Conservation (phyloP, 768 basidiomycete species). For the Lactarius trivialis region DNA sequence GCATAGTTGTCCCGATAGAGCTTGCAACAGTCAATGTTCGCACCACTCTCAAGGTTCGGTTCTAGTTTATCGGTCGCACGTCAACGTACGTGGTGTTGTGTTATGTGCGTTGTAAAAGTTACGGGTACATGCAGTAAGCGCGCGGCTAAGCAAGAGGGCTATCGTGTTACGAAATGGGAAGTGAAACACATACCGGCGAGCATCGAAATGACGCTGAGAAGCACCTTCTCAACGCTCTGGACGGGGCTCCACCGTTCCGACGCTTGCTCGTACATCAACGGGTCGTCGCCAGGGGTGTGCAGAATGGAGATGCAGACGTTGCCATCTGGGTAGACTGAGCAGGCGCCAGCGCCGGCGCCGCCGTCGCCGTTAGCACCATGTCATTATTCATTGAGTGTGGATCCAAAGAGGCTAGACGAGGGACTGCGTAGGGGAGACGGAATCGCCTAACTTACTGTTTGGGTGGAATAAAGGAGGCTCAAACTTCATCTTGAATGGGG, state of each 20-base stretch:
- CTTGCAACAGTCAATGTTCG: slow-evolving; percentile 97
- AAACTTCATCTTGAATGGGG: slow-evolving; percentile 99
- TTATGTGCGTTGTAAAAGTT: not conserved
- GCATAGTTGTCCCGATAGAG: slow-evolving; percentile 83
- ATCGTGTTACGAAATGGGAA: not conserved
- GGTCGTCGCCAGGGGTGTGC: slow-evolving; percentile 89
- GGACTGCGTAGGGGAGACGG: not conserved
- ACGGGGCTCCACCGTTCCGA: slow-evolving; percentile 99
- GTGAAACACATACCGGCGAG: slow-evolving; percentile 61
- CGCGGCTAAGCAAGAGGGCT: not conserved
- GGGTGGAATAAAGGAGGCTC: slow-evolving; percentile 97
- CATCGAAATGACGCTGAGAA: slow-evolving; percentile 96
- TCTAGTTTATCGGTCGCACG: slow-evolving; percentile 39
- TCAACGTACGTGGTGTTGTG: too few relatives aligned
- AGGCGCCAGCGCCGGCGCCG: not conserved
- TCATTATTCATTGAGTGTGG: not conserved
- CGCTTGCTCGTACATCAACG: slow-evolving; percentile 89
- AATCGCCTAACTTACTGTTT: slow-evolving; percentile 60
- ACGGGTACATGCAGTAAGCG: not conserved
- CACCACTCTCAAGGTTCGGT: slow-evolving; percentile 95
- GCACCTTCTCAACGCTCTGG: slow-evolving; percentile 94
- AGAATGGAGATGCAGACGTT: slow-evolving; percentile 98
- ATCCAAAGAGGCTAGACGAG: not conserved
- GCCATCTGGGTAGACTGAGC: slow-evolving; percentile 87
- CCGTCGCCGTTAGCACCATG: not conserved